Evolutionary conservation across 2,329 filamentous ascomycete genomes (phyloP), one percentile per base, ranked within the genome.

Genomic region (Botrytis squamosa): DNA sequence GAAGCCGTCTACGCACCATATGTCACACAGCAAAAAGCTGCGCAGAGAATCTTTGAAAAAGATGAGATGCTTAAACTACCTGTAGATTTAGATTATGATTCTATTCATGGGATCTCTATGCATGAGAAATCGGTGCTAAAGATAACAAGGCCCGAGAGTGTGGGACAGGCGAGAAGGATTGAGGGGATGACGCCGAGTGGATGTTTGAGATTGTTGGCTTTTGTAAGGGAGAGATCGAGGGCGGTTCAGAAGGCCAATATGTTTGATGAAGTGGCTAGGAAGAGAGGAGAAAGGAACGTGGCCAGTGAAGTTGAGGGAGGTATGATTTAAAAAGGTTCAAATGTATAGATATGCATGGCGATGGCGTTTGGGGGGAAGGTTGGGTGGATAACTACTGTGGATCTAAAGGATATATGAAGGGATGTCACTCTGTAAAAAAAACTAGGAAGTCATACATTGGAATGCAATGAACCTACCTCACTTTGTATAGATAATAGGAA

Each of bases 1-100:
- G 94, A 98, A 82, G 92, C 92, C 22, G 86, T 89, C 4, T 99
- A 99, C 81, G 93, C 92, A 1, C 95, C 95, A 0, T 97, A 97
- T 81, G 90, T 97, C 55, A 87, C 86, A 64, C 88, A 90, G 78
- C 94, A 98, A 81, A 86, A 86, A 40, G 86, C 87, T 4, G 87
- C 91, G 74, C 91, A 91, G 33, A 86, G 87, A 46, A 86, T 88
- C 10, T 92, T 97, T 81, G 85, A 89, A 74, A 89, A 90, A 70
- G 95, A 98, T 80, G 96, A 98, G 81, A 86, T 85, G 12, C 83
- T 98, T 22, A 84, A 85, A 22, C 84, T 99, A 20, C 94, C 95
- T 0, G 77, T 86, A 0, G 90, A 94, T 77, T 81, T 98, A 22
- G 90, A 98, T 78, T 99, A 98, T 79, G 86, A 89, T 62, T 79